Evolutionary conservation across 1,284 basidiomycete genomes (phyloP), one percentile per base, ranked within the genome.

Genomic region (Cryptococcus maquisensis): DNA sequence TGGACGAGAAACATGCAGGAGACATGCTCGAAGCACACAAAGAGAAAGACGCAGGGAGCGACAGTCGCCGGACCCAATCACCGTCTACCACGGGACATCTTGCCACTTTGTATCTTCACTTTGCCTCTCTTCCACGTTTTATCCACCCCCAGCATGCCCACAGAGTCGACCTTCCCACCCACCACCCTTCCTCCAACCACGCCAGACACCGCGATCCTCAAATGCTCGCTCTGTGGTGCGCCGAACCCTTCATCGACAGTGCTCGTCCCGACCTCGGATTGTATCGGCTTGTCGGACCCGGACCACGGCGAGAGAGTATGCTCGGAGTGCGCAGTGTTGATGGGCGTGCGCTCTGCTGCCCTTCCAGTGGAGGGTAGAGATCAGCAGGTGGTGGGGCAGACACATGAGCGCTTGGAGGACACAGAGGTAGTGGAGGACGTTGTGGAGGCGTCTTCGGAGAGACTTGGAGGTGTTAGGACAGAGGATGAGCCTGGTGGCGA

Each of bases 221-320:
- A 74, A 60, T 74, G 72, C 53, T 55, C 67, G 1, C 42, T 67
- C 21, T 74, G 72, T 56, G 72, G 72, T 13, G 52, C 59, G 2
- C 66, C 56, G 16, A 52, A 57, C 45, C 28, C 62, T 43, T 47
- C 57, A 12, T 35, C 49, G 1, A 28, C 53, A 12, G 45, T 55
- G 3, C 46, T 44, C 18, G 35, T 48, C n/a, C 23, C 36, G 18
- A 37, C 47, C 8, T 47, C 49, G 12, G 55, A 57, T 20, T 45
- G 50, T 18, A 39, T 60, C 4, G 52, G 39, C 21, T n/a, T 56
- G 18, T 36, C 50, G 6, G 21, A 52, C 2, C 49, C 36, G 40
- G 59, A 60, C 44, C 51, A 49, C 10, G 56, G 53, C 41, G 70
- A 72, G 53, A 57, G 69, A 39, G 54, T 74, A 8, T 74, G 72